Evolutionary conservation across 2,329 filamentous ascomycete genomes (phyloP).

Genomic region (Stachybotrys elegans): DNA sequence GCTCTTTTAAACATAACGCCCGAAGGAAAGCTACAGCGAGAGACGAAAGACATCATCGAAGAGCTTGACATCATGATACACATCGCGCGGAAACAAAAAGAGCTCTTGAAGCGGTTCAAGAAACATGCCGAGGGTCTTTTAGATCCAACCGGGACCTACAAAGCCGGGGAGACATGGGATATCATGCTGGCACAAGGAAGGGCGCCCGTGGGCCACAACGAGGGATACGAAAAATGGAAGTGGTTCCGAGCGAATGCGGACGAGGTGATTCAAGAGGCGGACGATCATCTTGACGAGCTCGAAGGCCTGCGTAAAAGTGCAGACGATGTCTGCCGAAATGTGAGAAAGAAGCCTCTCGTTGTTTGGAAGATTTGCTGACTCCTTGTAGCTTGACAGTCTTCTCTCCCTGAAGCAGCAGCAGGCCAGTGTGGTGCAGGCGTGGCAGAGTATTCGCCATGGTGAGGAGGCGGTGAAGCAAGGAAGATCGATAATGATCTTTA

Average conservation of each 20-base stretch:
- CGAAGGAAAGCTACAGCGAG: constrained; percentile 3
- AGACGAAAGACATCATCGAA: constrained; percentile 5
- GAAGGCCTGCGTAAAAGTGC: constrained; percentile 1
- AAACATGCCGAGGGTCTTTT: constrained; percentile 2
- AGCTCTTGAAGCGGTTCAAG: constrained; percentile 4
- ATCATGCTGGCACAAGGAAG: background rate
- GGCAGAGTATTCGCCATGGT: constrained; percentile 18
- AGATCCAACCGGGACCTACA: background rate
- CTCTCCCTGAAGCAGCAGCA: constrained; percentile 26
- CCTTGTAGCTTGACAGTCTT: constrained; percentile 15
- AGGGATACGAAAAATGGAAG: constrained; percentile 1
- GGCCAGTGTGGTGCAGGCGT: constrained; percentile 23
- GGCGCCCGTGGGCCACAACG: background rate
- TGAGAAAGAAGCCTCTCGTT: background rate
- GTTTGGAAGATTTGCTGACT: background rate
- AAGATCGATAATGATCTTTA: constrained; percentile 25
- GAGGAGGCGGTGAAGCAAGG: constrained; percentile 23
- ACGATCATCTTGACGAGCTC: constrained; percentile 3
- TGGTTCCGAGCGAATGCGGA: constrained; percentile 3
- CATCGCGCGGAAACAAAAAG: background rate
- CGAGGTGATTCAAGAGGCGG: constrained; percentile 1
- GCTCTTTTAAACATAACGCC: constrained; percentile 3
- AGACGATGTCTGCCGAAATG: constrained; percentile 2
- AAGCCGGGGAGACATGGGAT: background rate
- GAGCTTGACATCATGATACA: constrained; percentile 5